A percentile compares a stretch with the other conserved stretches of the same genome.
Conservation (phyloP, 345 rosid species). For the Adansonia digitata region DNA sequence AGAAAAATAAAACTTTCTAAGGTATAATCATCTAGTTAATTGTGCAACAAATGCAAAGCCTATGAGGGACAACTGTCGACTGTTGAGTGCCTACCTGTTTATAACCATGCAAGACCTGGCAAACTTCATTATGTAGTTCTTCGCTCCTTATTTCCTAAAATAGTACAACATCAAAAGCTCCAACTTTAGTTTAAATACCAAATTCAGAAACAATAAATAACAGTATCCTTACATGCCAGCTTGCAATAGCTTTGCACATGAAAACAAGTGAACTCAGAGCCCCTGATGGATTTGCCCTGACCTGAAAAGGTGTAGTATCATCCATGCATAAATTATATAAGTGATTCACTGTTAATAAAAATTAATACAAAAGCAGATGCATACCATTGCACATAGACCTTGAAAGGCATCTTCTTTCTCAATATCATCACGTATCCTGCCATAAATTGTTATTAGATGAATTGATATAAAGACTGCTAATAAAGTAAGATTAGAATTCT, state of each 20-base stretch:
- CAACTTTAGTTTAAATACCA: neutral
- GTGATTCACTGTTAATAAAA: neutral
- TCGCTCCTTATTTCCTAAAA: slow-evolving; percentile 76
- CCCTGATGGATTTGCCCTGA: slow-evolving; percentile 85
- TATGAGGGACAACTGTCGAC: too few species aligned
- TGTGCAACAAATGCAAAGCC: neutral
- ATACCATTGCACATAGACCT: slow-evolving; percentile 95
- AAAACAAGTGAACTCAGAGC: slow-evolving; percentile 81
- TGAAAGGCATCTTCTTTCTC: slow-evolving; percentile 98
- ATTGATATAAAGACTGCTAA: neutral
- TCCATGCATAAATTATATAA: neutral
- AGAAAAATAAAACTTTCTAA: neutral
- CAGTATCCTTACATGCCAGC: slow-evolving; percentile 79
- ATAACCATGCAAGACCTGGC: slow-evolving; percentile 88
- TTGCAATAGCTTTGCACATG: slow-evolving; percentile 89
- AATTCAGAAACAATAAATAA: neutral
- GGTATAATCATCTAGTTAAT: neutral
- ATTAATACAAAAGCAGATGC: slow-evolving; percentile 4
- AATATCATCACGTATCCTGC: slow-evolving; percentile 90
- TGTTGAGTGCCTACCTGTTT: slow-evolving; percentile 65
- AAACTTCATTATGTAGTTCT: slow-evolving; percentile 81
- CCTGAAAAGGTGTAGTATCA: slow-evolving; percentile 38
- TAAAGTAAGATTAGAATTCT: neutral
- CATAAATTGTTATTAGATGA: slow-evolving; percentile 11
- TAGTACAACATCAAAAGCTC: neutral